Evolutionary conservation across 139 green algal genomes (phyloP).

Genomic region (Astrephomene gubernaculifera): DNA sequence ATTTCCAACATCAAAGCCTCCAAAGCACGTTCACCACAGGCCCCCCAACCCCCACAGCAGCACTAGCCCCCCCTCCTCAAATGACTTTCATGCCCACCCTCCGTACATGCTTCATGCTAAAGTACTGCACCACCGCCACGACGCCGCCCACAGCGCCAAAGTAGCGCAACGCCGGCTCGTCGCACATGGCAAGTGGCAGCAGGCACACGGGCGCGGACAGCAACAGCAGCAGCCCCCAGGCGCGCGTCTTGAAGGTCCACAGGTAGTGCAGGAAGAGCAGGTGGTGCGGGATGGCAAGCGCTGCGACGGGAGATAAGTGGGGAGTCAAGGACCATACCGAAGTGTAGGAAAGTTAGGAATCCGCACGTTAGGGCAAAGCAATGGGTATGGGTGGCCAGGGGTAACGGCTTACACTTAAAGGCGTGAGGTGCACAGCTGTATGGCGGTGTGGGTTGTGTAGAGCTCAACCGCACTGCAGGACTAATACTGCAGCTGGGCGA

Average conservation of each 20-base stretch:
- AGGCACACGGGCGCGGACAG: slow-evolving; percentile 70
- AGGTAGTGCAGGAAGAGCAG: slow-evolving; percentile 66
- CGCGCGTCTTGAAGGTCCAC: slow-evolving; percentile 57
- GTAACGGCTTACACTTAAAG: no score
- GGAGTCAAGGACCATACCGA: no score
- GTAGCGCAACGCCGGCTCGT: slow-evolving; percentile 55
- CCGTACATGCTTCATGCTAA: slow-evolving; percentile 63
- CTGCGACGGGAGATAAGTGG: slow-evolving; percentile 20
- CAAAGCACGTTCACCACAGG: not conserved
- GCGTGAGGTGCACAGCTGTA: no score
- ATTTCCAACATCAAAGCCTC: not conserved
- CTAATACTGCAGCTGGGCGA: no score
- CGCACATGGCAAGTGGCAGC: slow-evolving; percentile 59
- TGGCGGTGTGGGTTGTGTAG: no score
- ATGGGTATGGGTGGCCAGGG: no score
- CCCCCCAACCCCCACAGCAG: not conserved
- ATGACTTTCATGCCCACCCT: slow-evolving; percentile 66
- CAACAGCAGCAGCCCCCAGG: slow-evolving; percentile 58
- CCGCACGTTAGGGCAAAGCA: no score
- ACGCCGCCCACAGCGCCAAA: slow-evolving; percentile 54
- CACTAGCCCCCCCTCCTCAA: not conserved
- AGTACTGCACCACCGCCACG: slow-evolving; percentile 62
- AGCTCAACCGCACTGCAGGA: no score
- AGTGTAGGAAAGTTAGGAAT: no score
- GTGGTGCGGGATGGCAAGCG: slow-evolving; percentile 64